Base-by-base conservation (phyloP, 2,329 filamentous ascomycete genomes). In the Apiospora sp. region DNA sequence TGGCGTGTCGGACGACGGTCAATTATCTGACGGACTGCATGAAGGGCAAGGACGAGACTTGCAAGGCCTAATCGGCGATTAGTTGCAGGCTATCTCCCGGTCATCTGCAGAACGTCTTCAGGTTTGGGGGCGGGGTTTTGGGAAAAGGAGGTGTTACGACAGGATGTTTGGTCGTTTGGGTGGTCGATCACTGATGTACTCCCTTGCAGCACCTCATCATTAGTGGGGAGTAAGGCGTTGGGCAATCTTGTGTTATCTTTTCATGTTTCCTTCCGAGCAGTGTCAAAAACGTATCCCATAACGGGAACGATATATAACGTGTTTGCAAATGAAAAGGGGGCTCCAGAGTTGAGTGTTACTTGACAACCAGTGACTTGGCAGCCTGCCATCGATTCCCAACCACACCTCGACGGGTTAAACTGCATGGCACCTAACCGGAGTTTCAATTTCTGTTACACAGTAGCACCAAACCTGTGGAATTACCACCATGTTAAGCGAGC, bases 1-100 rank as follows among this genome's bases (percentile, higher is more conserved):
- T 34, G 24, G 7, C 16, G 4, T 74, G 73, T 67, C 22, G 72
- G 8, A 74, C 72, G 0, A 72, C 73, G 0, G 72, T 74, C 61
- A 73, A 74, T 34, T 71, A 71, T 34, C 41, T 71, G 6, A 24
- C 69, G 19, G 49, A 44, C 7, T 71, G 69, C 37, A 24, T 22
- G 14, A 69, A 69, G 68, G 27, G 27, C 0, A 69, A 54, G 68
- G 68, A 69, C 10, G 44, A 51, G 54, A 12, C 6, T 19, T 61
- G 54, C 54, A 61, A 61, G 49, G 49, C 49, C 4, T n/a, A n/a
- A n/a, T n/a, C n/a, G n/a, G n/a, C n/a, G 24, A 51, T 3, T 7
- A n/a, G 19, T 3, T 8, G 4, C 10, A 0, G 46, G 7, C 14
- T 2, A 14, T 51, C 8, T 27, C 7, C 4, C n/a, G 3, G n/a